A percentile compares a stretch with the other conserved stretches of the same genome.
Evolutionary conservation across 305 asterid species (phyloP).

Genomic region (Euphrasia arctica): DNA sequence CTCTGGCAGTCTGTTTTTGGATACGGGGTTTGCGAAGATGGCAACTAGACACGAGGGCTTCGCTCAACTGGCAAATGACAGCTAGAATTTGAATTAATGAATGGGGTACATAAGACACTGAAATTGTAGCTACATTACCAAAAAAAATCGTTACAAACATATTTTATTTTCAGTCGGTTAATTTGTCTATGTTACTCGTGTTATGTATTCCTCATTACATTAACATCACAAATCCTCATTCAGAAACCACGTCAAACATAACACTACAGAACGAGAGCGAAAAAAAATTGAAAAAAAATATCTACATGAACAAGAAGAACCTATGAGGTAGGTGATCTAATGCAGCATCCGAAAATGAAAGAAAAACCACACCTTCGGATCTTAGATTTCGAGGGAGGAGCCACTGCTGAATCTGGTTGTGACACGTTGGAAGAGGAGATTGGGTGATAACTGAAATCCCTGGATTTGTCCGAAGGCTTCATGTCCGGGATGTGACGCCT

Average conservation of each 20-base stretch:
- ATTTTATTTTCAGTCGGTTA: conserved; percentile 25
- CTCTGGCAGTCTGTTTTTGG: too few relatives aligned
- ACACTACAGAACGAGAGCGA: not conserved
- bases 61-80: too few relatives aligned
- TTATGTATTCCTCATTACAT: conserved; percentile 6
- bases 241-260: not conserved
- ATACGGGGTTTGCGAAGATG: too few relatives aligned
- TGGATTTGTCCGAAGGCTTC: conserved; percentile 17
- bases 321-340: conserved; percentile 33
- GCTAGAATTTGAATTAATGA: too few relatives aligned
- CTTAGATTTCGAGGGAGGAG: conserved; percentile 31
- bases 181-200: conserved; percentile 1
- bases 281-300: too few relatives aligned
- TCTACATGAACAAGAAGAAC: not conserved
- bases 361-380: conserved; percentile 30
- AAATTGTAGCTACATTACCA: conserved; percentile 21
- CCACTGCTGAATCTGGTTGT: conserved; percentile 22
- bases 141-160: not conserved
- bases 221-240: too few relatives aligned
- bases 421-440: conserved; percentile 16
- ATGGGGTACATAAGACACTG: conserved; percentile 33
- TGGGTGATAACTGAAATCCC: conserved; percentile 24
- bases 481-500: conserved; percentile 11
- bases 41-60: too few relatives aligned
- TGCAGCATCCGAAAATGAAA: conserved; percentile 40